phyloP scores from a whole-genome alignment of 139 green algal species.

The Spirogloea muscicola region DNA sequence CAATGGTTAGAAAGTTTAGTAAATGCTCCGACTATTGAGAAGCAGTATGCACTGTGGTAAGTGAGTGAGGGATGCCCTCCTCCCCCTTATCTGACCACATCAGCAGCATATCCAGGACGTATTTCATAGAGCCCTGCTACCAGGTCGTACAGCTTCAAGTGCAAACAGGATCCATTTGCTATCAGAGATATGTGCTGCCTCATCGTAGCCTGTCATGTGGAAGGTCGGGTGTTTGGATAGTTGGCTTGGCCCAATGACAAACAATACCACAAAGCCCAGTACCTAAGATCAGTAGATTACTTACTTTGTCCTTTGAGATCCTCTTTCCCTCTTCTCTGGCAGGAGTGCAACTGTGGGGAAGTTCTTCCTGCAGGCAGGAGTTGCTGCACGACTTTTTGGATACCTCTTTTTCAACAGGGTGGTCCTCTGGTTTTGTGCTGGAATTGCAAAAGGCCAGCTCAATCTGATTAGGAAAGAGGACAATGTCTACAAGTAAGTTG shows the following conservation, averaged over 20 bases:
- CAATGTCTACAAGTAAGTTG: constrained; percentile 62
- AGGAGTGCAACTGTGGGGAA: constrained; percentile 19
- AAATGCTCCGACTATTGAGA: constrained; percentile 75
- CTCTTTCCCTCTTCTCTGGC: not conserved
- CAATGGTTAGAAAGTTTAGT: constrained; percentile 58
- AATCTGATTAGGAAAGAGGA: constrained; percentile 85
- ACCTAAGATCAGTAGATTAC: not conserved
- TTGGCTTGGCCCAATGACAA: not conserved
- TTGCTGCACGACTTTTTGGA: constrained; percentile 33
- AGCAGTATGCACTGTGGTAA: constrained; percentile 71
- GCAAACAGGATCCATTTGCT: not conserved
- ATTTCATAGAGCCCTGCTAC: not conserved
- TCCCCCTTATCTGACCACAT: not conserved
- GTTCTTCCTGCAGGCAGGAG: constrained; percentile 24
- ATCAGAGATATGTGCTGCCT: not conserved
- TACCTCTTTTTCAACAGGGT: constrained; percentile 61
- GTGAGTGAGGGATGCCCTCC: not conserved
- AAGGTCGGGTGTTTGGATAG: not conserved
- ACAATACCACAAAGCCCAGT: not conserved
- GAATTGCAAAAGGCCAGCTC: constrained; percentile 91
- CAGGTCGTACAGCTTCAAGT: not conserved
- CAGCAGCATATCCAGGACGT: not conserved
- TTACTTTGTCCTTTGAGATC: not conserved
- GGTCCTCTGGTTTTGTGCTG: constrained; percentile 87
- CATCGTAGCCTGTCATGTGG: not conserved